phyloP scores from a whole-genome alignment of 768 basidiomycete species.

The Thelephora ganbajun region DNA sequence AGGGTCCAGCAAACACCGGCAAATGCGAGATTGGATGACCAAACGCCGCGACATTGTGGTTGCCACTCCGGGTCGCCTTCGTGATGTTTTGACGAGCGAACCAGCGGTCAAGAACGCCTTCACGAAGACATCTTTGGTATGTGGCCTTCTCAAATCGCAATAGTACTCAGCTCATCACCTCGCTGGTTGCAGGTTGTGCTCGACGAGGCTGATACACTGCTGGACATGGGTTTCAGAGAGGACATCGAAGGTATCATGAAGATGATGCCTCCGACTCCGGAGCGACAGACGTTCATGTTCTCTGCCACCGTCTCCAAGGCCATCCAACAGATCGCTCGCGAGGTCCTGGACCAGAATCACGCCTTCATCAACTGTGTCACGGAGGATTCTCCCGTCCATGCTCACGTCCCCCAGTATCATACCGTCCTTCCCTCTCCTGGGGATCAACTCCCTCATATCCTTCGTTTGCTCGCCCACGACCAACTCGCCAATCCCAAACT shows the following conservation, averaged over 20 bases:
- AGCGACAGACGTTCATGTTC: slow-evolving; percentile 86
- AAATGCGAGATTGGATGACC: slow-evolving; percentile 53
- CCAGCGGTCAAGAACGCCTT: slow-evolving; percentile 40
- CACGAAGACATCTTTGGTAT: slow-evolving; percentile 40
- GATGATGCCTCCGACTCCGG: slow-evolving; percentile 42
- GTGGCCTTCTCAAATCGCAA: slow-evolving; percentile 12
- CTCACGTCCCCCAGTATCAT: slow-evolving; percentile 70
- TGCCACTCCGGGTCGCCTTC: slow-evolving; percentile 78
- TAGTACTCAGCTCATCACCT: background rate
- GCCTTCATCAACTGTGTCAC: slow-evolving; percentile 62
- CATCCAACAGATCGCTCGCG: slow-evolving; percentile 57
- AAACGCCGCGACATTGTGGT: slow-evolving; percentile 72
- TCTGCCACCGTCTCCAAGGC: slow-evolving; percentile 71
- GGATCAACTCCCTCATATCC: slow-evolving; percentile 65
- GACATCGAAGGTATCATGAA: slow-evolving; percentile 65
- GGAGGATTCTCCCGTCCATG: slow-evolving; percentile 49
- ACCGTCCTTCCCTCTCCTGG: slow-evolving; percentile 53
- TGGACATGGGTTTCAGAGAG: slow-evolving; percentile 86
- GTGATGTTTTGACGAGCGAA: slow-evolving; percentile 54
- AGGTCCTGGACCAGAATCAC: slow-evolving; percentile 45
- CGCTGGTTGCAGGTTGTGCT: slow-evolving; percentile 50
- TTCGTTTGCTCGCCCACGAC: slow-evolving; percentile 78
- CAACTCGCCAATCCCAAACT: slow-evolving; percentile 53
- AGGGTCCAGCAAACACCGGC: slow-evolving; percentile 49
- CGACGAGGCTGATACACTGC: slow-evolving; percentile 84